These are phyloP conservation scores for Amaranthus palmeri DNA, from an alignment of 148 eudicot species.

Conservation along the genomic window DNA sequence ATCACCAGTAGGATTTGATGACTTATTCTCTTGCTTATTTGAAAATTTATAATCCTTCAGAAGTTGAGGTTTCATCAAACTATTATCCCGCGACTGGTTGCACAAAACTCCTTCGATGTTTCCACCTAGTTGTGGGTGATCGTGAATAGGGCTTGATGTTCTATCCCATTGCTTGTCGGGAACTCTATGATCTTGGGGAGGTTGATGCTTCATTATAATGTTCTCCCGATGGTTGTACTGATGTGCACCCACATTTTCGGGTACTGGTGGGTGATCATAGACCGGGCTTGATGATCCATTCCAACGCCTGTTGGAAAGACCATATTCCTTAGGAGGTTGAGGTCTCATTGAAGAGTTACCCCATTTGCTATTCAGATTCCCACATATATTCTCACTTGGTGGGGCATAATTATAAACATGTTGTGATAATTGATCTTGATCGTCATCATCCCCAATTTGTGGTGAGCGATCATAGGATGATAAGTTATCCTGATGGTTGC, in stretches of 20 bases:
- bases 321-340: slow-evolving; percentile 14
- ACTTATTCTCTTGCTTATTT: neutral
- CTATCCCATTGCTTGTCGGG: slow-evolving; percentile 7
- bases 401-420: neutral
- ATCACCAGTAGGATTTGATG: neutral
- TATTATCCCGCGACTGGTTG: neutral
- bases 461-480: neutral
- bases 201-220: slow-evolving; percentile 9
- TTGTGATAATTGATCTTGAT: too few relatives aligned
- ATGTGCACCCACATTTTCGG: neutral
- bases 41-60: neutral
- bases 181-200: neutral
- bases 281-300: slow-evolving; percentile 14
- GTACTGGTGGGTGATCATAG: slow-evolving; percentile 2
- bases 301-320: slow-evolving; percentile 6
- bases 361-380: neutral
- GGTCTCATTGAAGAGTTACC: slow-evolving; percentile 1
- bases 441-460: neutral
- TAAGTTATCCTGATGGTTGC: neutral
- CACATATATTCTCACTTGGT: neutral
- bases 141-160: slow-evolving; percentile 15
- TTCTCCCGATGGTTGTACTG: neutral
- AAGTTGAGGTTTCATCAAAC: slow-evolving; percentile 6
- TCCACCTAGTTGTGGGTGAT: slow-evolving; percentile 14
- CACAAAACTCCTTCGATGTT: neutral